These are phyloP conservation scores for Hymenoscyphus occultus DNA, from an alignment of 2,329 filamentous ascomycete species.

Conservation along the genomic window DNA sequence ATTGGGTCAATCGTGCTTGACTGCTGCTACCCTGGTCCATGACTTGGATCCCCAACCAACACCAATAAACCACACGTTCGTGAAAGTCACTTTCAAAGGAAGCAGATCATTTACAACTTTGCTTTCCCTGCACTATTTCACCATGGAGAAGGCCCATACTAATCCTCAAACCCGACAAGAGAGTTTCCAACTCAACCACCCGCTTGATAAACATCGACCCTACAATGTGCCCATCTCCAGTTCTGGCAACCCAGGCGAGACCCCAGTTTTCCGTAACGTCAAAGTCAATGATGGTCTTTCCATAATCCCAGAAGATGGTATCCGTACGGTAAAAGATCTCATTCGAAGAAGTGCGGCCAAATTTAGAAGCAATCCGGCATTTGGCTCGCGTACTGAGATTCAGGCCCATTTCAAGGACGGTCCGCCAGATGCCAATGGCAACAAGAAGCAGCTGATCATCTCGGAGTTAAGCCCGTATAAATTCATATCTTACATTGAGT, in stretches of 20 bases:
- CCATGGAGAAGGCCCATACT: neutral
- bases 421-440: neutral
- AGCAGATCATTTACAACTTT: neutral
- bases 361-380: constrained; percentile 3
- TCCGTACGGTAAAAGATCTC: neutral
- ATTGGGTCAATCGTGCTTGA: no score
- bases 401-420: neutral
- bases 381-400: constrained; percentile 6
- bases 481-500: constrained; percentile 3
- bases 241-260: neutral
- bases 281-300: neutral
- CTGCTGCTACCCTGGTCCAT: no score
- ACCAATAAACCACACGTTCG: no score
- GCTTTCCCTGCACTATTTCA: neutral
- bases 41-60: no score
- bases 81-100: neutral
- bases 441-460: constrained; percentile 2
- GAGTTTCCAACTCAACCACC: neutral
- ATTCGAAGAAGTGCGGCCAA: neutral
- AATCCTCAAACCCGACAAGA: neutral
- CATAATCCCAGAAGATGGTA: neutral
- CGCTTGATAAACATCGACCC: neutral
- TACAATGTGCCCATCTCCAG: neutral
- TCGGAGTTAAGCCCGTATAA: neutral
- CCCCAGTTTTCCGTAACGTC: neutral